Conservation (phyloP, 768 basidiomycete genomes). For the Trametes coccinea region DNA sequence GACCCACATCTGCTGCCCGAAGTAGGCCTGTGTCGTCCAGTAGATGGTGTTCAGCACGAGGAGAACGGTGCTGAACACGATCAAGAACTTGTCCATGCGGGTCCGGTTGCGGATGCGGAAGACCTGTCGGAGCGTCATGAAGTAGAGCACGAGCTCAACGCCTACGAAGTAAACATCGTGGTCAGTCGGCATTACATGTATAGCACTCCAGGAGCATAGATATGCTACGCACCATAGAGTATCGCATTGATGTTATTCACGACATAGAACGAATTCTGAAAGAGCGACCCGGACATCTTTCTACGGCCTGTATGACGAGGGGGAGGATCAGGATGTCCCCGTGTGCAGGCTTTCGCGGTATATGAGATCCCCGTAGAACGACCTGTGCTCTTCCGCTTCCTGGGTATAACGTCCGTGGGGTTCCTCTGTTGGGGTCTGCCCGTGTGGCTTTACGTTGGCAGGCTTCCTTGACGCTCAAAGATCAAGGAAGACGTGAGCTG, state of each 20-base stretch:
- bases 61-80: conserved; percentile 27
- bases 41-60: conserved; percentile 32
- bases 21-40: conserved; percentile 29
- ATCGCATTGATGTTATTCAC: conserved; percentile 21
- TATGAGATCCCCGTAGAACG: no score
- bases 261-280: conserved; percentile 23
- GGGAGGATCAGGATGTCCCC: no score
- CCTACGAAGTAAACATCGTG: conserved; percentile 9
- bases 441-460: no score
- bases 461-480: no score
- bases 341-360: no score
- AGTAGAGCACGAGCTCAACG: conserved; percentile 26
- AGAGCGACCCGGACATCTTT: conserved; percentile 8
- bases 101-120: conserved; percentile 2
- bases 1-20: conserved; percentile 34
- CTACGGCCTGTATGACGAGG: no score
- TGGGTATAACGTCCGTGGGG: not conserved
- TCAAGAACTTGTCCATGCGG: conserved; percentile 21
- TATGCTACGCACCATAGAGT: conserved; percentile 18
- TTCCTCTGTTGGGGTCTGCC: not conserved
- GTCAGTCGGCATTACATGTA: no score
- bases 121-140: conserved; percentile 18
- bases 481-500: no score
- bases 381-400: no score
- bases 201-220: no score